A percentile compares a stretch with the other conserved stretches of the same genome.
These are phyloP conservation scores for Saxophila tyrrhenica DNA, from an alignment of 495 filamentous ascomycete genomes.

Conservation along the genomic window DNA sequence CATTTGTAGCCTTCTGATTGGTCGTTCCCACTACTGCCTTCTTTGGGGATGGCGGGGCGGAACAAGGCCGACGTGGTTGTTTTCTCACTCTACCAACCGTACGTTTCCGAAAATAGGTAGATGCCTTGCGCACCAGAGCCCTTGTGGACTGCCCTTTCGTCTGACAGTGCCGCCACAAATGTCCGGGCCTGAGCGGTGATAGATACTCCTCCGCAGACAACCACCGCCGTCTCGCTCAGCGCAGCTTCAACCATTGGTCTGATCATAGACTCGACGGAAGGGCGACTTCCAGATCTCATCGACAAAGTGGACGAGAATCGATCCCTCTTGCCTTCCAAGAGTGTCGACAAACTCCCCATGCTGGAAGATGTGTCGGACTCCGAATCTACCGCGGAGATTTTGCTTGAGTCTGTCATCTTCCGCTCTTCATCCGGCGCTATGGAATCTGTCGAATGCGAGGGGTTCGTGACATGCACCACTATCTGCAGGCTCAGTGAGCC, in stretches of 20 bases:
- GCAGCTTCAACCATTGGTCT: slow-evolving; percentile 55
- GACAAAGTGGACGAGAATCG: slow-evolving; percentile 35
- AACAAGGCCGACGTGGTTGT: too few relatives aligned
- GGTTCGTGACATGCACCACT: slow-evolving; percentile 9
- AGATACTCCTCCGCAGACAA: slow-evolving; percentile 65
- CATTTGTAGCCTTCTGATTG: too few relatives aligned
- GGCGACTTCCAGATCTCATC: slow-evolving; percentile 1
- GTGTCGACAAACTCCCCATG: slow-evolving; percentile 21
- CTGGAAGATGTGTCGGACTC: slow-evolving; percentile 28
- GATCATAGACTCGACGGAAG: slow-evolving; percentile 31
- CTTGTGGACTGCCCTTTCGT: slow-evolving; percentile 84
- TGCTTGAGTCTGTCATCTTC: not conserved
- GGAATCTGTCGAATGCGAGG: not conserved
- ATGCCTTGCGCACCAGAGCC: slow-evolving; percentile 78
- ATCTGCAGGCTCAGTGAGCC: not conserved
- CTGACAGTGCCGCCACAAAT: slow-evolving; percentile 57
- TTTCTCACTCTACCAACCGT: slow-evolving; percentile 33
- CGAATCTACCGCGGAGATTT: slow-evolving; percentile 43
- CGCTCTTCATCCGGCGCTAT: not conserved
- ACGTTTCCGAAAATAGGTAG: slow-evolving; percentile 38
- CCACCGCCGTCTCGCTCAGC: slow-evolving; percentile 69
- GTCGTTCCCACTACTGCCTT: too few relatives aligned
- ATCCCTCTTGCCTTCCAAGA: slow-evolving; percentile 17
- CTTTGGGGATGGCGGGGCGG: too few relatives aligned
- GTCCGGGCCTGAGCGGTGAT: slow-evolving; percentile 54